Base-by-base conservation (phyloP, 768 basidiomycete species). In the Exsudoporus frostii region DNA sequence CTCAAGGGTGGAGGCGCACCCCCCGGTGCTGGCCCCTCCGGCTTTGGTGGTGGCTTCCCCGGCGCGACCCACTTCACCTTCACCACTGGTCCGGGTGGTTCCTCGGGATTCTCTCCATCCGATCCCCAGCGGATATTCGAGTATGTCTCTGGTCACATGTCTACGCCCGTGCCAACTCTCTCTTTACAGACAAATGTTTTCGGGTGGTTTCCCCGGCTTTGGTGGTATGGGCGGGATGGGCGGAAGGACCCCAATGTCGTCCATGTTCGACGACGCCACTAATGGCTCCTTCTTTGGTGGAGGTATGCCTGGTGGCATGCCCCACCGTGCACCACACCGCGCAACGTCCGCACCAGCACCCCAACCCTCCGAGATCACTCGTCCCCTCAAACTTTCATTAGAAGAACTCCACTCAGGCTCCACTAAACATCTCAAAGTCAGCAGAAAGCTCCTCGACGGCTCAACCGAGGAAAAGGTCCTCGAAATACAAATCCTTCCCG, bases 91-190 rank as follows among this genome's bases (percentile, higher is more conserved):
- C 73, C 83, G 10, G 61, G 67, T 22, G 66, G 68, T 17, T 50
- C 69, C 13, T 55, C 74, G 36, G 85, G 88, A 5, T 97, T 88
- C 74, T 71, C 77, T 7, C 91, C 95, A 3, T 71, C 81, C 24
- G 93, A 97, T 63, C 92, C 95, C 13, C 79, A 88, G 55, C 88
- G 85, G 65, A 84, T 98, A 68, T 97, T 98, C 70, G 86, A 90
- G 90, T 88, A 67, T 72, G 91, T 80, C 15, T 39, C 43, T 1
- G 24, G 38, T 22, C 38, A 38, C 24, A 14, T 48, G 22, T 38
- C 24, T 32, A 36, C 47, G 43, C 50, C 54, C 46, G 33, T 54
- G n/a, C 24, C 41, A 10, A 60, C 50, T 22, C 14, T 10, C 7
- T 27, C 20, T 37, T 47, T 55, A 5, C 60, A 90, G 88, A 59